Evolutionary conservation across 768 basidiomycete species (phyloP), one percentile per base, ranked within the genome.

Genomic region (Macrolepiota fuliginosa): DNA sequence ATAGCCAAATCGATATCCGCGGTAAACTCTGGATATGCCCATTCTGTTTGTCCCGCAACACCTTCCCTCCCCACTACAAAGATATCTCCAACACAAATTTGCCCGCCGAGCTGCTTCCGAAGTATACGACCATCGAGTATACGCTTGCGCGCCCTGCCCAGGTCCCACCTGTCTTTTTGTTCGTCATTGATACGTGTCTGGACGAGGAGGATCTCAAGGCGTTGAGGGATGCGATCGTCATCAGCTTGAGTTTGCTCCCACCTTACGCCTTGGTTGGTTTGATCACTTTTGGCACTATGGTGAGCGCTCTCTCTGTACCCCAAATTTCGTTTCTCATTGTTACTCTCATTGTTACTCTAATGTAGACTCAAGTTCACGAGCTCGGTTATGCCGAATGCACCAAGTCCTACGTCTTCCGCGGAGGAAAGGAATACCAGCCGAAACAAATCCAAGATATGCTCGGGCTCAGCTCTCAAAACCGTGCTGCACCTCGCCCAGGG

Each of bases 11-110:
- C 70, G 97, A 98, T 77, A 94, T 98, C 65, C 87, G 97, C 69
- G 96, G 92, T 68, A 98, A 98, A 76, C 86, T 99, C 56, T 99
- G 97, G 97, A 99, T 98, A 66, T 99, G 97, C 71, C 97, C 97
- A 3, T 98, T 99, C 80, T 99, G 97, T 77, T 82, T 99, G 56
- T 89, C 92, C 37, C 90, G 97, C 62, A 99, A 98, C 73, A 87
- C 96, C 2, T 98, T 99, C 79, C 97, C 97, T 4, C 92, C 93
- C 0, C 96, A 99, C 74, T 99, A 99, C 83, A 96, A 97, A 77
- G 96, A 98, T 72, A 96, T 99, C 66, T 94, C 95, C 51, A 91
- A 90, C 76, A 96, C 92, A 66, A 98, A 98, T 76, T 84, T 98
- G 19, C 97, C 97, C 54, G 91, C 95, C 13, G 97, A 99, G 73